Evolutionary conservation across 1,139 yeast species (phyloP), one percentile per base, ranked within the genome.

Genomic region (Geotrichum australiense): DNA sequence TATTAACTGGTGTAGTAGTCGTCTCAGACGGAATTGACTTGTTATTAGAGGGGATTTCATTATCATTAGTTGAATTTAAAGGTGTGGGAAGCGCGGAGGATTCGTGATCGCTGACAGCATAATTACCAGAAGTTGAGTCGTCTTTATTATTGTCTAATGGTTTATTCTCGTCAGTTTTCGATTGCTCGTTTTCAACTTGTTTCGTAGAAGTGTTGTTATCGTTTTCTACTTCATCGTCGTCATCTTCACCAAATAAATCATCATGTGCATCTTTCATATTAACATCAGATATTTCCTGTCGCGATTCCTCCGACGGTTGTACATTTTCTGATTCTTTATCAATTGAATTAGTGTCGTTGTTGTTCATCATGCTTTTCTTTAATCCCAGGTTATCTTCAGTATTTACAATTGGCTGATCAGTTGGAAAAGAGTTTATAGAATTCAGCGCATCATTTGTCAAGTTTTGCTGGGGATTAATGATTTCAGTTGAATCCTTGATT

Each of bases 211-310:
- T 26, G 14, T 26, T n/a, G 14, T 26, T n/a, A 26, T 26, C n/a
- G 14, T 7, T 7, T 26, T 26, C 14, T 5, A 5, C 14, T 26
- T 6, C 16, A 11, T 38, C 42, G 12, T 21, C 16, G 14, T 38
- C 42, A 20, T 21, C 7, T 11, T 20, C 37, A 12, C 37, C 42
- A 32, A 32, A 37, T 14, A 37, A 14, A n/a, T 38, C 42, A 6
- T 32, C 22, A 15, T 36, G 34, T 5, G 15, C 11, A 12, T 38
- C 42, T 7, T 38, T 24, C 7, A 14, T 35, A 19, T 22, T 25
- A 6, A 6, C 16, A 18, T 38, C 37, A 26, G 14, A n/a, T 26
- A 12, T 25, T 26, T 26, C 24, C 33, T n/a, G 37, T 4, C n/a
- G 14, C 21, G 15, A 19, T 29, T 11, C 32, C 31, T 5, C 24